Percentiles rank a stretch among this genome's conserved stretches.
These are phyloP conservation scores for Crotalaria pallida DNA, from an alignment of 306 rosid species.

Conservation along the genomic window DNA sequence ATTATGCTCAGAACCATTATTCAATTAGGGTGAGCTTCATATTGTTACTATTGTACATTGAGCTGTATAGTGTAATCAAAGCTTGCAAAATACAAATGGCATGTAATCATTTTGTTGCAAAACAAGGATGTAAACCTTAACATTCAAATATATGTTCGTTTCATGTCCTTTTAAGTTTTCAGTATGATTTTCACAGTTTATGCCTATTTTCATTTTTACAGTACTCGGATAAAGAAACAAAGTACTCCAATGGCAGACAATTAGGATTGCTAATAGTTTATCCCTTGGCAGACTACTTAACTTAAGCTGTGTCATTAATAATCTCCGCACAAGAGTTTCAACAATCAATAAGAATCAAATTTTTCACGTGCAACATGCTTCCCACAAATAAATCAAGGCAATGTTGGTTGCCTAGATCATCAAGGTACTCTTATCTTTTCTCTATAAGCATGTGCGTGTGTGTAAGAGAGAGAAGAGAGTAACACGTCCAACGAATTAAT, in stretches of 20 bases:
- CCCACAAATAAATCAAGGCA: conserved; percentile 3
- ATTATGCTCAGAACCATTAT: background rate
- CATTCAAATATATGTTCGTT: background rate
- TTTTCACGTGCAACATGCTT: conserved; percentile 7
- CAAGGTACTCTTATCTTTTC: background rate
- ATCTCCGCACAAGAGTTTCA: too few species aligned
- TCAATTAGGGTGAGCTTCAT: background rate
- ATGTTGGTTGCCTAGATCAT: conserved; percentile 11
- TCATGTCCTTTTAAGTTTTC: background rate
- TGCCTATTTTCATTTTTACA: background rate
- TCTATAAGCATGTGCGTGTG: background rate
- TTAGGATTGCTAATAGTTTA: too few species aligned
- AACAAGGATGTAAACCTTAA: background rate
- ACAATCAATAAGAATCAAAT: too few species aligned
- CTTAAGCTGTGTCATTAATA: too few species aligned
- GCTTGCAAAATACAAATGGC: conserved; percentile 8
- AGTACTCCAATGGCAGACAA: too few species aligned
- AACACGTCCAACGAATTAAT: background rate
- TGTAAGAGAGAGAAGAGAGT: background rate
- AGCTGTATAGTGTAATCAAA: conserved; percentile 22
- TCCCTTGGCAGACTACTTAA: too few species aligned
- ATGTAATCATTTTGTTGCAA: background rate
- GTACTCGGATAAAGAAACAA: background rate
- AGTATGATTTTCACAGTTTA: background rate
- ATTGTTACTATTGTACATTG: conserved; percentile 6